Percentiles rank a stretch among this genome's conserved stretches.
Conservation (phyloP, 139 green algal genomes). For the Micromonas pusilla region DNA sequence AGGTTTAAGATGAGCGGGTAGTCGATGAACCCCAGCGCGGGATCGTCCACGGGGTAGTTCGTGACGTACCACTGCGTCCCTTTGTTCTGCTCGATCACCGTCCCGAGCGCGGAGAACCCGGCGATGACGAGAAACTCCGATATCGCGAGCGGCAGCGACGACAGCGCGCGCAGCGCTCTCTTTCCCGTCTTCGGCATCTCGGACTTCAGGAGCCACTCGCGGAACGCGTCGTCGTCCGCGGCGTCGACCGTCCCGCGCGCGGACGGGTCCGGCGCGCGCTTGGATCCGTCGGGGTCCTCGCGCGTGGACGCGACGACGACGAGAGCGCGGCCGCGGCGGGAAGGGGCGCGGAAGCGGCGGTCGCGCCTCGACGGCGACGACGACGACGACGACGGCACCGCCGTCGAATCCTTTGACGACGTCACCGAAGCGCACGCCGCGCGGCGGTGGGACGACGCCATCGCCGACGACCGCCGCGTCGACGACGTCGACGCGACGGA, state of each 20-base stretch:
- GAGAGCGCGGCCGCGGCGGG: not conserved
- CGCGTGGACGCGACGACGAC: not conserved
- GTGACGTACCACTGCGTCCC: constrained; percentile 15
- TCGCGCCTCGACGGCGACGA: not conserved
- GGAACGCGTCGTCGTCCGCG: not conserved
- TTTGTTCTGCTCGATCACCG: constrained; percentile 88
- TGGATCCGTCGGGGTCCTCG: not conserved
- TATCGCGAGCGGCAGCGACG: constrained; percentile 81
- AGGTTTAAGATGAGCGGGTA: constrained; percentile 19
- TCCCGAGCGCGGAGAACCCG: constrained; percentile 73
- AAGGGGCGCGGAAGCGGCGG: not conserved
- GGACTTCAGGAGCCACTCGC: not conserved
- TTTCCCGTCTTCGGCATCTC: constrained; percentile 2
- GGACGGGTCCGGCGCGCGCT: not conserved
- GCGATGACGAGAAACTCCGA: constrained; percentile 74
- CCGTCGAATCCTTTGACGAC: too few relatives aligned
- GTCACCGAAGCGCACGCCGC: too few relatives aligned
- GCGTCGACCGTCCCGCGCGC: not conserved
- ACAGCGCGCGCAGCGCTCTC: constrained; percentile 47
- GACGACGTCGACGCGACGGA: not conserved
- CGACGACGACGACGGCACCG: too few relatives aligned
- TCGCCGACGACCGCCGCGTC: not conserved
- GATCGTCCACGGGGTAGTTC: constrained; percentile 15
- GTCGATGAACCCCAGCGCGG: constrained; percentile 14
- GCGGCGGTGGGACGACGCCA: too few relatives aligned